Base-by-base conservation (phyloP, 306 rosid genomes). In the Cucumis hystrix region DNA sequence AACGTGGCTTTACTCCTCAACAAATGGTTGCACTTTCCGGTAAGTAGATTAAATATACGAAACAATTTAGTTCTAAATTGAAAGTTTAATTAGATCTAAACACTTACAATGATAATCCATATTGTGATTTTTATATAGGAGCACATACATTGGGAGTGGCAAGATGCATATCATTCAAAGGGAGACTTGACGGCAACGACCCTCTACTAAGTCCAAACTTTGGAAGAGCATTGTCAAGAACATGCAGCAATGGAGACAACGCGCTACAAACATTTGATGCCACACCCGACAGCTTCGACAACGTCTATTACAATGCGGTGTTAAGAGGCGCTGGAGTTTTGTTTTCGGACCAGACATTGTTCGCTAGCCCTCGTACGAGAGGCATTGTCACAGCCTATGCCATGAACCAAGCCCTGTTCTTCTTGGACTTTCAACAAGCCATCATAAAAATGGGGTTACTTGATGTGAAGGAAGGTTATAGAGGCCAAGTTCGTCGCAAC, bases 11-110 rank as follows among this genome's bases (percentile, higher is more conserved):
- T 66, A 86, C 82, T 40, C 80, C 83, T 54, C 89, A 75, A 54
- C 90, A 93, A 67, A 82, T 87, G 93, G 97, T 93, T 51, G 96
- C 97, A 65, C 87, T 93, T 37, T 93, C 97, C 2, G 98, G 97
- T 92, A 85, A 61, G 2, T n/a, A 18, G 7, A 58, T 15, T 41
- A 5, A 37, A 37, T 37, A 23, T 23, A 23, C 25, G 40, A 28
- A 28, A 28, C 30, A 28, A 28, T 28, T 28, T 28, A 28, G 30
- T 28, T 28, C 30, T 28, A 28, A 28, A 28, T 28, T 28, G 30
- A 28, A 28, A 28, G 30, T 28, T 28, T 28, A 28, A 28, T 28
- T 28, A 28, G 30, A 28, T 28, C 30, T 28, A 28, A 28, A 28
- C 30, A 28, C 30, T 28, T 28, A 28, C 30, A 28, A 1, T 1